Conservation (phyloP, 2,329 filamentous ascomycete genomes). For the Colletotrichum coccodes region DNA sequence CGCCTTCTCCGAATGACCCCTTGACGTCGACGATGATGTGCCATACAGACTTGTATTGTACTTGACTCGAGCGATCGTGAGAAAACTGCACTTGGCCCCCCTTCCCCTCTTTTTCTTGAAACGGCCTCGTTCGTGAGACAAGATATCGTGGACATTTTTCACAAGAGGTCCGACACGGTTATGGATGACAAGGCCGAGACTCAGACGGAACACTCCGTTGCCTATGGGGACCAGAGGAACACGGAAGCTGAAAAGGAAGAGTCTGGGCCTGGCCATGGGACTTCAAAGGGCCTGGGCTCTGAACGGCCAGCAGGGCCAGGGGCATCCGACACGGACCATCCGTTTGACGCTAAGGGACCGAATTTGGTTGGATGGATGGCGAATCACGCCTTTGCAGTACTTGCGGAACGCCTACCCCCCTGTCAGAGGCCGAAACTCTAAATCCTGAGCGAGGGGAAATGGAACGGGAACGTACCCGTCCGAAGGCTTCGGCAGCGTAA, state of each 20-base stretch:
- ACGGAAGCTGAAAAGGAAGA: neutral
- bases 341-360: neutral
- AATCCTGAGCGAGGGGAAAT: neutral
- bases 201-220: neutral
- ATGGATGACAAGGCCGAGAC: neutral
- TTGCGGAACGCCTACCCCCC: neutral
- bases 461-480: neutral
- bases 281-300: neutral
- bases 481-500: neutral
- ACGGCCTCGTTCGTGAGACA: neutral
- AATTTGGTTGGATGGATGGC: neutral
- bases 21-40: neutral
- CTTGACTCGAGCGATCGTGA: neutral
- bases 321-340: neutral
- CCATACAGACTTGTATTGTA: neutral
- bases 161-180: neutral
- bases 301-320: neutral
- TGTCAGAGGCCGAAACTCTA: constrained; percentile 9
- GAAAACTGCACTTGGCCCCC: no score
- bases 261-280: constrained; percentile 1
- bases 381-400: neutral
- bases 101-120: neutral
- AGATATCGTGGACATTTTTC: neutral
- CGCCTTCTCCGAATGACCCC: neutral
- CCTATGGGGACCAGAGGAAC: neutral